Evolutionary conservation across 2,329 filamentous ascomycete genomes (phyloP), one percentile per base, ranked within the genome.

Genomic region (Thelonectria discophora): DNA sequence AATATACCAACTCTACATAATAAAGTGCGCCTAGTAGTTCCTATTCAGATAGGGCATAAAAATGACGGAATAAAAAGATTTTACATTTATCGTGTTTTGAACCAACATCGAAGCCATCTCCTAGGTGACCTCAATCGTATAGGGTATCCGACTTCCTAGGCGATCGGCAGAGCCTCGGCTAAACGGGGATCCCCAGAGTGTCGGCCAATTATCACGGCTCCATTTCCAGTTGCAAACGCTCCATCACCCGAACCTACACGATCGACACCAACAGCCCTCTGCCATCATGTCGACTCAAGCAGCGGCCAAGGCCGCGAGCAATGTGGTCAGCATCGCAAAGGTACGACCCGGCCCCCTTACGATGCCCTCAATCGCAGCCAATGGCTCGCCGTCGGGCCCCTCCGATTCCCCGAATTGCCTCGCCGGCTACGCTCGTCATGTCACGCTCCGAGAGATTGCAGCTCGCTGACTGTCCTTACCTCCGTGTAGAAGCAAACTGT

Each of bases 401-500:
- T 45, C 65, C 46, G 53, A 58, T 54, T 30, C 49, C 46, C 63
- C 61, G 58, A 69, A 54, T 64, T 59, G 53, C 64, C 67, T 64
- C 65, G 43, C 56, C 55, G 51, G 53, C 52, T 48, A 42, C 55
- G 24, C 57, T 43, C 21, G 37, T 18, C 15, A n/a, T 18, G 37
- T 13, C 30, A n/a, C 30, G 5, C 30, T 20, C 9, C 52, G 30
- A 46, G 40, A 27, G 52, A 56, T 39, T 20, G 47, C 62, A 49
- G n/a, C 15, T 6, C 18, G 64, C 65, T 65, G 63, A 64, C 60
- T 70, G 67, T 55, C 48, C 34, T 43, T 10, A 24, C 48, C 21
- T 45, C 6, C 32, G 18, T 37, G 45, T 73, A 99, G 94, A 98
- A 98, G 91, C 94, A 99, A 82, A 97, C 94, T 37, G 83, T 98